These are phyloP conservation scores for Oleoguttula mirabilis DNA, from an alignment of 495 filamentous ascomycete genomes.

Conservation along the genomic window DNA sequence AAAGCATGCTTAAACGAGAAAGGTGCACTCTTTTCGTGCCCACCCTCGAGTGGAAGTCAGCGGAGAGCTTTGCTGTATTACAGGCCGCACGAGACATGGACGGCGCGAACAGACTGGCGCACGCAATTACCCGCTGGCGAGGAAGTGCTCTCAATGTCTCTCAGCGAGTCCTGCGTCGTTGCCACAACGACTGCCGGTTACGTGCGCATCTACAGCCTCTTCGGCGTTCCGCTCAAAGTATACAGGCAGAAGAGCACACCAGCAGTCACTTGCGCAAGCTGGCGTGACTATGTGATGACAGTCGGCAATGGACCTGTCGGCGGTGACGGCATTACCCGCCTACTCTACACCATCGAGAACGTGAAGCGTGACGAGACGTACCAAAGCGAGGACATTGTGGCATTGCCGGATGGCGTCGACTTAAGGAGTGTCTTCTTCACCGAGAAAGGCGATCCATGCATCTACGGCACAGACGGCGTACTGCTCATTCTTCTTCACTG, in stretches of 20 bases:
- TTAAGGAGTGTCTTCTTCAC: constrained; percentile 83
- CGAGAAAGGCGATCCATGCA: constrained; percentile 79
- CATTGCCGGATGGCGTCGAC: constrained; percentile 53
- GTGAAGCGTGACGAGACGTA: constrained; percentile 84
- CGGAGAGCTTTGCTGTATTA: constrained; percentile 81
- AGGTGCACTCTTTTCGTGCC: constrained; percentile 77
- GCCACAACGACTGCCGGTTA: constrained; percentile 76
- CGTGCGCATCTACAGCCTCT: constrained; percentile 83
- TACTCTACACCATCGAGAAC: constrained; percentile 85
- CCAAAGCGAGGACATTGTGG: constrained; percentile 84
- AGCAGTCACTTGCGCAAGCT: constrained; percentile 82
- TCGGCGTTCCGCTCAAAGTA: constrained; percentile 75
- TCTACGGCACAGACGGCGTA: constrained; percentile 84
- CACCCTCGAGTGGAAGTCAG: constrained; percentile 44
- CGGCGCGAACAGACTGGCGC: constrained; percentile 77
- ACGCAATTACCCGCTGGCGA: constrained; percentile 73
- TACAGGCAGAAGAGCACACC: constrained; percentile 83
- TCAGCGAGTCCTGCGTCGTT: constrained; percentile 81
- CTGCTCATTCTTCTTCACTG: constrained; percentile 81
- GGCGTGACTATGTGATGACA: constrained; percentile 86
- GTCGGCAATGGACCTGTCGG: constrained; percentile 83
- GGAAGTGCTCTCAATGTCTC: constrained; percentile 70
- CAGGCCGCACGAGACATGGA: constrained; percentile 95
- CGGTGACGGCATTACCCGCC: constrained; percentile 57
- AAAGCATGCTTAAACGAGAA: constrained; percentile 85